phyloP scores from a whole-genome alignment of 2,329 filamentous ascomycete species.

The Truncatella angustata region DNA sequence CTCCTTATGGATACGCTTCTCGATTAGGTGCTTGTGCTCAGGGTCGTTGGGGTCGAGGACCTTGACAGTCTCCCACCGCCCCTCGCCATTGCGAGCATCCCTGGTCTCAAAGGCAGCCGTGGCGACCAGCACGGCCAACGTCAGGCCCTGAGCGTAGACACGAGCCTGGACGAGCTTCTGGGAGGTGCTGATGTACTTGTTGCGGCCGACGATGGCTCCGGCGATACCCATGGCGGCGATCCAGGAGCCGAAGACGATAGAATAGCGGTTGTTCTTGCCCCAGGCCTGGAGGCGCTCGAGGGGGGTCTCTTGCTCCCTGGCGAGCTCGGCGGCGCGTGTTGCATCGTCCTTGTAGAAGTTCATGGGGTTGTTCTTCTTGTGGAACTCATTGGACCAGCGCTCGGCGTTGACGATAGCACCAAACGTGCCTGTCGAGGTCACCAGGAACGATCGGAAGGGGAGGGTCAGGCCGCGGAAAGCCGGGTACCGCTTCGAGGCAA shows the following conservation, averaged over 20 bases:
- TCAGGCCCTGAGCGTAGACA: conserved; percentile 90
- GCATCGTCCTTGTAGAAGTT: conserved; percentile 64
- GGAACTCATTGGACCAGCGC: conserved; percentile 62
- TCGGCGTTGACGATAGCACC: conserved; percentile 87
- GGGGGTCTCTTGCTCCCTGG: conserved; percentile 54
- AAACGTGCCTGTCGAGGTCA: conserved; percentile 80
- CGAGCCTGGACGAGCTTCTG: conserved; percentile 94
- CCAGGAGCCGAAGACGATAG: conserved; percentile 81
- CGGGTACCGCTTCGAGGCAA: conserved; percentile 68
- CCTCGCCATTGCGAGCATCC: conserved; percentile 74
- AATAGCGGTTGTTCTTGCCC: conserved; percentile 79
- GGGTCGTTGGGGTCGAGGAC: conserved; percentile 79
- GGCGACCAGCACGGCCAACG: conserved; percentile 78
- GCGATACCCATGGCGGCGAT: conserved; percentile 74
- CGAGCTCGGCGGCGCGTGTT: conserved; percentile 52
- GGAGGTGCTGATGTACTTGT: conserved; percentile 67
- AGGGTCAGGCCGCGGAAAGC: conserved; percentile 80
- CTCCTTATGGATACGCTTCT: conserved; percentile 86
- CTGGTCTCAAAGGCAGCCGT: conserved; percentile 77
- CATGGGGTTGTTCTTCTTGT: conserved; percentile 66
- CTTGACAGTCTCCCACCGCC: conserved; percentile 81
- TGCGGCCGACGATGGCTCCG: conserved; percentile 73
- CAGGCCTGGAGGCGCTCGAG: conserved; percentile 67
- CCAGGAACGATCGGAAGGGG: conserved; percentile 87
- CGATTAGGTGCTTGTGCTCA: conserved; percentile 76